phyloP scores from a whole-genome alignment of 257 asterid species.

The Plantago ovata region DNA sequence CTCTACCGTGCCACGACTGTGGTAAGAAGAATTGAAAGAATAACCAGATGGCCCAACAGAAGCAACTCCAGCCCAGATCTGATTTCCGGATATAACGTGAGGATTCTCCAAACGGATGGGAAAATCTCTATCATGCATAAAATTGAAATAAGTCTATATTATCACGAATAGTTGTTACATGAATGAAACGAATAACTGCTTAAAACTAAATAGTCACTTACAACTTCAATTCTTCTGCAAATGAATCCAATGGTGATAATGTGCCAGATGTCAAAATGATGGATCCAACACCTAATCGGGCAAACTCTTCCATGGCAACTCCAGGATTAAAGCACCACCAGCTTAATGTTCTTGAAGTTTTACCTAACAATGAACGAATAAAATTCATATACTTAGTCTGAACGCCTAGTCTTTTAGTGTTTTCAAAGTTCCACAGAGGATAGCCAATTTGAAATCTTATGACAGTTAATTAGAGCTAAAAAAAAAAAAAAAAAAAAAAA shows the following conservation, averaged over 20 bases:
- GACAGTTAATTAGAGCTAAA: neutral
- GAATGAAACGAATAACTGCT: conserved; percentile 15
- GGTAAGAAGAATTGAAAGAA: conserved; percentile 85
- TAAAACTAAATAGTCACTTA: conserved; percentile 33
- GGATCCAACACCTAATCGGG: conserved; percentile 77
- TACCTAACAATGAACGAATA: conserved; percentile 41
- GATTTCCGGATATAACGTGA: conserved; percentile 87
- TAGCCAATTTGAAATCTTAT: conserved; percentile 13
- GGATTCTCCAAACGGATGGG: conserved; percentile 98
- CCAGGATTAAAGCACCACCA: conserved; percentile 99
- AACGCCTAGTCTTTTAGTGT: conserved; percentile 16
- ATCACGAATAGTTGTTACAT: conserved; percentile 6
- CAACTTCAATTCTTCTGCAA: conserved; percentile 94
- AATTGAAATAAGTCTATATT: conserved; percentile 17
- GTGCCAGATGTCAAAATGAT: conserved; percentile 98
- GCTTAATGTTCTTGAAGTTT: conserved; percentile 75
- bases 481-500: conserved; percentile 13
- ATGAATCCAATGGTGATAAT: conserved; percentile 96
- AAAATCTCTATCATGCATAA: conserved; percentile 52
- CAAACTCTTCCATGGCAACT: conserved; percentile 89
- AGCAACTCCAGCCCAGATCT: conserved; percentile 92
- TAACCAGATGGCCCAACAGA: conserved; percentile 94
- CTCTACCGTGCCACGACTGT: conserved; percentile 78
- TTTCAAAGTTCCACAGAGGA: conserved; percentile 17
- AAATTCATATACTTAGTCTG: conserved; percentile 20